These are phyloP conservation scores for Eucalyptus curtisii DNA, from an alignment of 345 rosid species.

Conservation along the genomic window DNA sequence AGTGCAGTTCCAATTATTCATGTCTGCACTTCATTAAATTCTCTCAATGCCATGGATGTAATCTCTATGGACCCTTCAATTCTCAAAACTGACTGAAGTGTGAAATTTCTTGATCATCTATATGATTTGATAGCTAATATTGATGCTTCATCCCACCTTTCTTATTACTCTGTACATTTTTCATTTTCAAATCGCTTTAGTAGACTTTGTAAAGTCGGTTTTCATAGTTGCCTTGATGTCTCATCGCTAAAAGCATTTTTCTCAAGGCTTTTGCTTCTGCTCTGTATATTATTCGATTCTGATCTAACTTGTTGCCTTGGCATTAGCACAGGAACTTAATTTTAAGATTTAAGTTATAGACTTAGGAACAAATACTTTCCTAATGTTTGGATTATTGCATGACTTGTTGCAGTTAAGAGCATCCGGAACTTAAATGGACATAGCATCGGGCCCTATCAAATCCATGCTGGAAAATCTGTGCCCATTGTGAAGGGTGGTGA, in stretches of 20 bases:
- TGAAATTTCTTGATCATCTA: background rate
- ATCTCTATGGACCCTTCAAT: background rate
- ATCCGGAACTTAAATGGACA: conserved; percentile 86
- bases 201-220: background rate
- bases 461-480: conserved; percentile 94
- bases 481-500: conserved; percentile 96
- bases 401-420: conserved; percentile 57
- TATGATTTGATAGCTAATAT: background rate
- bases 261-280: background rate
- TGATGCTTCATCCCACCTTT: background rate
- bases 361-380: background rate
- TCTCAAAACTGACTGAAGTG: background rate
- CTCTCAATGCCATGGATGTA: background rate
- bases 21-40: background rate
- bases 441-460: conserved; percentile 75
- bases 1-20: background rate
- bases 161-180: background rate
- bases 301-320: background rate
- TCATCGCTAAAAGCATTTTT: background rate
- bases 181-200: background rate
- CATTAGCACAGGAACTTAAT: background rate
- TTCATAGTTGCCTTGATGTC: background rate
- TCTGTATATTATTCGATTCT: background rate
- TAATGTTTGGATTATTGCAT: background rate
- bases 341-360: background rate